These are phyloP conservation scores for Warburgia ugandensis DNA, from an alignment of 164 flowering plant genomes.

Conservation along the genomic window DNA sequence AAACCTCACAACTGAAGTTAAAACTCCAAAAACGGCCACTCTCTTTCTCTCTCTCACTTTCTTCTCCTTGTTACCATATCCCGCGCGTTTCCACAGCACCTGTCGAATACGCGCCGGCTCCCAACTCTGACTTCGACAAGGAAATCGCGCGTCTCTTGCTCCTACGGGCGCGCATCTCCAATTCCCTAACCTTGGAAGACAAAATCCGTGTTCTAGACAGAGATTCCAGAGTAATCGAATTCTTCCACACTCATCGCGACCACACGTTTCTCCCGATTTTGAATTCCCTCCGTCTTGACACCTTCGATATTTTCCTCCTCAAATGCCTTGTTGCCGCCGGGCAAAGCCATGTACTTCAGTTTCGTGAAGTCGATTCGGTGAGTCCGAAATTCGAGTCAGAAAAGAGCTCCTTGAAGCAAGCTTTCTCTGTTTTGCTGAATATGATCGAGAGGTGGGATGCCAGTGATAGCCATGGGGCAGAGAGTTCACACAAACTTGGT, in stretches of 20 bases:
- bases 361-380: slow-evolving; percentile 14
- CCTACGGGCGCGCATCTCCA: slow-evolving; percentile 33
- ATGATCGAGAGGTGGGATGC: slow-evolving; percentile 65
- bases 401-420: slow-evolving; percentile 45
- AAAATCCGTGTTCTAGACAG: slow-evolving; percentile 30
- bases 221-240: slow-evolving; percentile 44
- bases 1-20: too few relatives aligned
- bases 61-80: too few relatives aligned
- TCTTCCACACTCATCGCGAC: slow-evolving; percentile 19
- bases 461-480: slow-evolving; percentile 10
- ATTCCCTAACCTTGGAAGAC: slow-evolving; percentile 13
- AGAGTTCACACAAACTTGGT: not conserved
- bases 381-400: slow-evolving; percentile 13
- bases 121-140: slow-evolving; percentile 36
- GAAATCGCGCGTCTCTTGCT: slow-evolving; percentile 45
- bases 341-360: slow-evolving; percentile 67
- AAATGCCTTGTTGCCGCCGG: slow-evolving; percentile 86
- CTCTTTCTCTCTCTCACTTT: too few relatives aligned
- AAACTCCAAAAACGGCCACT: too few relatives aligned
- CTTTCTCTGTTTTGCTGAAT: slow-evolving; percentile 50
- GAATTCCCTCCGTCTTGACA: slow-evolving; percentile 19
- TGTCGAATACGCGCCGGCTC: slow-evolving; percentile 46
- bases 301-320: slow-evolving; percentile 42
- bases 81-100: slow-evolving; percentile 68
- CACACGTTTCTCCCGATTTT: slow-evolving; percentile 29